A percentile compares a stretch with the other conserved stretches of the same genome.
Conservation (phyloP, 2,329 filamentous ascomycete genomes). For the Fusarium sublunatum region DNA sequence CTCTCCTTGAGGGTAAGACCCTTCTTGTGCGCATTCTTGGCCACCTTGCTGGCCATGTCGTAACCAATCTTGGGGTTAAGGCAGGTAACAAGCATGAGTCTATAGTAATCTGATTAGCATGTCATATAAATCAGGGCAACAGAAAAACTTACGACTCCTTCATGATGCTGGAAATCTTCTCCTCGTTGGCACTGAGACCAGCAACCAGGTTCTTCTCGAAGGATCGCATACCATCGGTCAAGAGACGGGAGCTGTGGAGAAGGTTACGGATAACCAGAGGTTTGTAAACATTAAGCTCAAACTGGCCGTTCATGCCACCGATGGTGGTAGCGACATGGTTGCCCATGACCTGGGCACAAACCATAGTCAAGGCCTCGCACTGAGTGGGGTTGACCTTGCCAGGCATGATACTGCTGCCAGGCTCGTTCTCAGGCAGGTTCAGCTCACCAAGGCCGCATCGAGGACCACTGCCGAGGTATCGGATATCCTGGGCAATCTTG, state of each 20-base stretch:
- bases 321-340: conserved; percentile 95
- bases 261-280: conserved; percentile 95
- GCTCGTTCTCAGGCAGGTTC: conserved; percentile 95
- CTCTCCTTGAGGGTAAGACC: conserved; percentile 92
- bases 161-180: conserved; percentile 88
- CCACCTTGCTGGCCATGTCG: conserved; percentile 96
- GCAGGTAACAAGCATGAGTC: conserved; percentile 97
- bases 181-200: conserved; percentile 92
- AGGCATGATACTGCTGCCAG: conserved; percentile 97
- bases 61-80: conserved; percentile 97
- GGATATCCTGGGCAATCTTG: conserved; percentile 98
- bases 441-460: conserved; percentile 96
- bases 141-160: conserved; percentile 82
- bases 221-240: conserved; percentile 92
- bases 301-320: conserved; percentile 96
- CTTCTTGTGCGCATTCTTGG: conserved; percentile 99
- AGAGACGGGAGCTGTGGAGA: conserved; percentile 87
- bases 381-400: conserved; percentile 99
- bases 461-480: conserved; percentile 94
- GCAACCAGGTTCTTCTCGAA: conserved; percentile 94
- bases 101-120: conserved; percentile 52
- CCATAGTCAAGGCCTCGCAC: conserved; percentile 97
- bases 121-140: neutral
- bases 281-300: conserved; percentile 99
- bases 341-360: conserved; percentile 97